These are phyloP conservation scores for Pinus albicaulis DNA, from an alignment of 75 land plant genomes.

Conservation along the genomic window DNA sequence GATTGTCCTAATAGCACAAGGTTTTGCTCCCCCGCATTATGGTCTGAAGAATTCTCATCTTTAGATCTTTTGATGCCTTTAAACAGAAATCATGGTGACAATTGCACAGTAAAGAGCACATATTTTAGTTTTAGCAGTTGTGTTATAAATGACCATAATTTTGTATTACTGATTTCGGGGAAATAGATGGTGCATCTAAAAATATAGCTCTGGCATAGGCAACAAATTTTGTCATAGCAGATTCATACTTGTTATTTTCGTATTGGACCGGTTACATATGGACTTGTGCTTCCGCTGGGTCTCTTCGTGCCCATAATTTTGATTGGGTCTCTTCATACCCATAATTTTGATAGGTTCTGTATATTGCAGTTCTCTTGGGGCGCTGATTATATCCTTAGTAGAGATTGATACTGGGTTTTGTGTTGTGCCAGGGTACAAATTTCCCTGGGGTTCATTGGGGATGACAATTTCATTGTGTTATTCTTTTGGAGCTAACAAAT, in stretches of 20 bases:
- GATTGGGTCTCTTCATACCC: too few relatives aligned
- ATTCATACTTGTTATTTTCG: constrained; percentile 29
- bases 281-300: constrained; percentile 74
- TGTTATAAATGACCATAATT: neutral
- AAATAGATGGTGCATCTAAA: constrained; percentile 34
- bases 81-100: neutral
- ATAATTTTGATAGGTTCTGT: constrained; percentile 50
- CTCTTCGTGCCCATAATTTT: constrained; percentile 74
- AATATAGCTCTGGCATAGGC: constrained; percentile 61
- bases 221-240: constrained; percentile 32
- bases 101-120: neutral
- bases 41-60: neutral
- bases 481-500: constrained; percentile 81
- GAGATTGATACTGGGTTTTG: constrained; percentile 68
- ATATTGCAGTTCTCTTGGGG: constrained; percentile 70
- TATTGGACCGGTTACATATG: constrained; percentile 66
- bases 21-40: neutral
- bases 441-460: constrained; percentile 78
- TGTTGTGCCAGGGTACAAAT: constrained; percentile 75
- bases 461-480: constrained; percentile 88
- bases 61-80: neutral
- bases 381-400: constrained; percentile 40
- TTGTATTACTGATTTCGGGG: neutral
- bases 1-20: neutral
- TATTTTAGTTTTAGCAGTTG: neutral